These are phyloP conservation scores for Pneumocystis sp. DNA, from an alignment of 1,139 yeast species.

Conservation along the genomic window DNA sequence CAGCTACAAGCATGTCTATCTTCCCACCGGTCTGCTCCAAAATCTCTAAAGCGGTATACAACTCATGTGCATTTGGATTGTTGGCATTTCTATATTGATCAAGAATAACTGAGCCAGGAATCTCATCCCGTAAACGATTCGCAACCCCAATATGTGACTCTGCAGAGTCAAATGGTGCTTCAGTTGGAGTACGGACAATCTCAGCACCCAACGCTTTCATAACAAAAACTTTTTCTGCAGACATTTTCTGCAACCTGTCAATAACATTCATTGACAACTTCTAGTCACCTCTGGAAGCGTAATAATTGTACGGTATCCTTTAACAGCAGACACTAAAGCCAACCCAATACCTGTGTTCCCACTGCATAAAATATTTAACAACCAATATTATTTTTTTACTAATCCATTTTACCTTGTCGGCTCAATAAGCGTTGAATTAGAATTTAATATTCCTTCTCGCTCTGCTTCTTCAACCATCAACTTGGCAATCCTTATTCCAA, in stretches of 20 bases:
- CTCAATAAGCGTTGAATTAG: slow-evolving; percentile 74
- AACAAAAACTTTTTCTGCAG: slow-evolving; percentile 68
- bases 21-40: slow-evolving; percentile 55
- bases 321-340: slow-evolving; percentile 75
- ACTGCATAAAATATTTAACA: neutral
- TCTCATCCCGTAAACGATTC: slow-evolving; percentile 61
- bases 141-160: slow-evolving; percentile 89
- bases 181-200: slow-evolving; percentile 81
- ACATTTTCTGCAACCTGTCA: slow-evolving; percentile 41
- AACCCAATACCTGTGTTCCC: slow-evolving; percentile 56
- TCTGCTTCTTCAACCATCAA: slow-evolving; percentile 76
- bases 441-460: slow-evolving; percentile 60
- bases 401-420: slow-evolving; percentile 73
- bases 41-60: slow-evolving; percentile 74
- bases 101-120: slow-evolving; percentile 70
- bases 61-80: slow-evolving; percentile 74
- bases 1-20: slow-evolving; percentile 52
- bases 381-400: neutral
- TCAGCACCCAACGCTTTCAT: slow-evolving; percentile 84
- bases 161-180: slow-evolving; percentile 88
- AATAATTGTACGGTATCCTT: slow-evolving; percentile 75
- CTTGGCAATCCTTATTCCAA: slow-evolving; percentile 45
- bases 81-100: slow-evolving; percentile 71
- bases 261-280: neutral
- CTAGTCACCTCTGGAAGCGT: slow-evolving; percentile 50